Base-by-base conservation (phyloP, 2,329 filamentous ascomycete genomes). In the Alternaria viburni region DNA sequence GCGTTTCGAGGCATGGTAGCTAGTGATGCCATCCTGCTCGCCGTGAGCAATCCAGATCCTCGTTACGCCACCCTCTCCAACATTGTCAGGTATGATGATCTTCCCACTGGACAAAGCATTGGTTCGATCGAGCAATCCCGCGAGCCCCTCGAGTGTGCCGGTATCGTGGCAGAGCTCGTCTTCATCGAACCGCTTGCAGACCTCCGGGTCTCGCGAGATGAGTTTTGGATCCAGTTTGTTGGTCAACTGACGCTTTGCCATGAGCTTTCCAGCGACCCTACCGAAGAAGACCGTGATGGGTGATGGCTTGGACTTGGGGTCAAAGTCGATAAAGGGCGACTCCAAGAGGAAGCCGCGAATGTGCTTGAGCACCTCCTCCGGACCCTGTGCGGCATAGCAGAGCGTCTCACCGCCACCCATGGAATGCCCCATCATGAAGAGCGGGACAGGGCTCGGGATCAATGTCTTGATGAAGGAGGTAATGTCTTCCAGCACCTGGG, bases 401-500 rank as follows among this genome's bases (percentile, higher is more conserved):
- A 97, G 82, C 6, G 89, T 87, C 80, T 96, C 87, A 23, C 89
- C 92, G 62, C 94, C 94, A 68, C 94, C 94, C 93, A 97, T 97
- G 21, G 90, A 93, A 80, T 97, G 93, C 57, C 94, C 94, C 83
- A 96, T 89, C 19, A 97, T 85, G 81, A 97, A 97, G 15, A 96
- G 76, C 0, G 93, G 93, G 3, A 80, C 65, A 10, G 77, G 69
- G 44, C 80, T 77, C 10, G 85, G 85, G 6, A 90, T 81, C 66
- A 90, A 86, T 30, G 83, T 82, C 62, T 84, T 84, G 69, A 96
- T 84, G 77, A 97, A 93, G 46, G 89, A 89, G 11, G 89, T 91
- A 58, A 97, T 89, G 78, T 97, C 94, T 61, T 86, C 85, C 47
- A 97, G 83, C 60, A 97, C 92, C 59, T 85, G 86, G 2, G 84